Percentiles rank a stretch among this genome's conserved stretches.
phyloP scores from a whole-genome alignment of 1,284 basidiomycete genomes.

The Phlebopus sp. region DNA sequence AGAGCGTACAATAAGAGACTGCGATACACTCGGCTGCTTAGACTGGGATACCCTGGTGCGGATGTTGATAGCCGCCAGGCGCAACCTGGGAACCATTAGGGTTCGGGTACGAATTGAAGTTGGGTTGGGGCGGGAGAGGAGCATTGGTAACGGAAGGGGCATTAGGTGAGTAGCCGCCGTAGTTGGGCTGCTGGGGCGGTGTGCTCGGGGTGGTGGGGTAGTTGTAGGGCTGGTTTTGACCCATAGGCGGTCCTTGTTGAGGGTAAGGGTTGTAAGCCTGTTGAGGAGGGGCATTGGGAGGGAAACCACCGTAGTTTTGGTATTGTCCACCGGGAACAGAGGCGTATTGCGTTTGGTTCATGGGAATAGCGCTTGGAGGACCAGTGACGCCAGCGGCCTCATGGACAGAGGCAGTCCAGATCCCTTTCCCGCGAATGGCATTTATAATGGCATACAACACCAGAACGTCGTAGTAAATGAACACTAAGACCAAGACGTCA shows the following conservation, averaged over 20 bases:
- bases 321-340: constrained; percentile 5
- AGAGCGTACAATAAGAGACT: no score
- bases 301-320: constrained; percentile 4
- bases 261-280: constrained; percentile 11
- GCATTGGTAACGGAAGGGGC: background rate
- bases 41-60: background rate
- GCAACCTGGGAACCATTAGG: constrained; percentile 7
- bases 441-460: constrained; percentile 23
- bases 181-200: constrained; percentile 4
- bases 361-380: constrained; percentile 1
- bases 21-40: constrained; percentile 6
- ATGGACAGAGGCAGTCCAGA: constrained; percentile 25
- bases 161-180: constrained; percentile 7
- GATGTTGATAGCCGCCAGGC: constrained; percentile 13
- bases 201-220: background rate
- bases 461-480: constrained; percentile 23
- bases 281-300: background rate
- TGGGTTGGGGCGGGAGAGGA: constrained; percentile 16
- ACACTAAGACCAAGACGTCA: constrained; percentile 13
- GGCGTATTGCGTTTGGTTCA: constrained; percentile 10
- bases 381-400: constrained; percentile 10
- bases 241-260: background rate
- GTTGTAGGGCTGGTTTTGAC: constrained; percentile 10
- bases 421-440: constrained; percentile 17
- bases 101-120: constrained; percentile 11